These are phyloP conservation scores for Trametes sanguinea DNA, from an alignment of 768 basidiomycete species.

Conservation along the genomic window DNA sequence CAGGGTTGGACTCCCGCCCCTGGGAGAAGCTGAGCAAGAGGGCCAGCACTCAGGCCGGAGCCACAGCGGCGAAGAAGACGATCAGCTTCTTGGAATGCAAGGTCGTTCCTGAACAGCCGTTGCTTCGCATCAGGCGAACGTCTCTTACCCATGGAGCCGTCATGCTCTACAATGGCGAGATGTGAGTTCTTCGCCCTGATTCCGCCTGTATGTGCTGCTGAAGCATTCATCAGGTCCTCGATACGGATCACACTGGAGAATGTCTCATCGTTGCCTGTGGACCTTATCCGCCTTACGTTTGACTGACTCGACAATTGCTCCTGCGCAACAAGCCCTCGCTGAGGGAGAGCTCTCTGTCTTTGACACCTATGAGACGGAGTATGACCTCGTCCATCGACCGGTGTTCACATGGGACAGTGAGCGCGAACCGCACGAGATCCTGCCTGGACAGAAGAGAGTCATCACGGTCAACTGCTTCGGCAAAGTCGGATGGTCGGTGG, in stretches of 20 bases:
- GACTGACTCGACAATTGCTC: constrained; percentile 86
- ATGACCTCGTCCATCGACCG: constrained; percentile 72
- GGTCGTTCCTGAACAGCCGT: constrained; percentile 85
- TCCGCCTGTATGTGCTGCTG: neutral
- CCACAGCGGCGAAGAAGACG: constrained; percentile 27
- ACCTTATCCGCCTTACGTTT: constrained; percentile 85
- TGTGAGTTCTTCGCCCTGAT: constrained; percentile 47
- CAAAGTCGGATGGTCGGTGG: constrained; percentile 86
- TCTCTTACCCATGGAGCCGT: constrained; percentile 92
- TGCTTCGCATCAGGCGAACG: constrained; percentile 82
- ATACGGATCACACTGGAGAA: constrained; percentile 91
- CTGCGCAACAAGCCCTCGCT: constrained; percentile 72
- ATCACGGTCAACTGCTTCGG: constrained; percentile 78
- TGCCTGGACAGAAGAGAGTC: constrained; percentile 69
- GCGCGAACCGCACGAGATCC: constrained; percentile 52
- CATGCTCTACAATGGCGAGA: constrained; percentile 95
- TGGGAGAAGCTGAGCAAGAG: constrained; percentile 57
- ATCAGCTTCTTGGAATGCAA: constrained; percentile 73
- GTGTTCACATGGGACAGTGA: constrained; percentile 73
- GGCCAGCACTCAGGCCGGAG: constrained; percentile 27
- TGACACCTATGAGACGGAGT: constrained; percentile 90
- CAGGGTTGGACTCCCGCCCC: constrained; percentile 70
- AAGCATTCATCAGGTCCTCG: constrained; percentile 56
- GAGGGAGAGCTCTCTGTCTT: constrained; percentile 82
- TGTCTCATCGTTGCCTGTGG: constrained; percentile 75